These are phyloP conservation scores for Lactarius deliciosus DNA, from an alignment of 768 basidiomycete genomes.

Conservation along the genomic window DNA sequence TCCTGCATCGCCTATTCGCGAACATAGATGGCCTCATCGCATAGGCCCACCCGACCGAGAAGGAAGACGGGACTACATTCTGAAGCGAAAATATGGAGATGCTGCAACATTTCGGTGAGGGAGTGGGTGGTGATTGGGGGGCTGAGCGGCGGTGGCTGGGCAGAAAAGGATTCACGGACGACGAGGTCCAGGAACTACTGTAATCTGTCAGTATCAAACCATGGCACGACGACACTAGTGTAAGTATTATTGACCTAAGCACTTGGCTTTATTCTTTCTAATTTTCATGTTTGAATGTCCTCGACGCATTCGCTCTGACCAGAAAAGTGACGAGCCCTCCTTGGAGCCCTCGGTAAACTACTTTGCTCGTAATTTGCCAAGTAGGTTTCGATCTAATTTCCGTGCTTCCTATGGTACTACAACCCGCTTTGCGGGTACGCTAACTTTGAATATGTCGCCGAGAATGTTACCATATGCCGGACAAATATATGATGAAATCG, in stretches of 20 bases:
- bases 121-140: too few species aligned
- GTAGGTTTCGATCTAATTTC: too few species aligned
- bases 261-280: neutral
- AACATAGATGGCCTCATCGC: constrained; percentile 9
- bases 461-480: too few species aligned
- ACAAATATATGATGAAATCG: too few species aligned
- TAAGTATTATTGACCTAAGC: constrained; percentile 30
- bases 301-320: neutral
- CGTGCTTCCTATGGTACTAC: too few species aligned
- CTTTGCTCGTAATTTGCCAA: too few species aligned
- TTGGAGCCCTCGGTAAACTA: too few species aligned
- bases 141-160: too few species aligned
- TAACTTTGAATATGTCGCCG: too few species aligned
- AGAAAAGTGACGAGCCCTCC: too few species aligned
- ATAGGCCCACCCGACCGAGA: constrained; percentile 3
- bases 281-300: constrained; percentile 14
- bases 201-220: constrained; percentile 40
- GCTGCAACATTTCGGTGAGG: neutral
- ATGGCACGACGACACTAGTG: constrained; percentile 45
- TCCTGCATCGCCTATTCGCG: constrained; percentile 2
- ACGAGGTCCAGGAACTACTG: constrained; percentile 38
- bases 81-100: neutral
- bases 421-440: too few species aligned
- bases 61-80: neutral
- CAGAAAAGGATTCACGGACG: constrained; percentile 37